A percentile compares a stretch with the other conserved stretches of the same genome.
Evolutionary conservation across 306 rosid genomes (phyloP).

Genomic region (Macrotyloma uniflorum): DNA sequence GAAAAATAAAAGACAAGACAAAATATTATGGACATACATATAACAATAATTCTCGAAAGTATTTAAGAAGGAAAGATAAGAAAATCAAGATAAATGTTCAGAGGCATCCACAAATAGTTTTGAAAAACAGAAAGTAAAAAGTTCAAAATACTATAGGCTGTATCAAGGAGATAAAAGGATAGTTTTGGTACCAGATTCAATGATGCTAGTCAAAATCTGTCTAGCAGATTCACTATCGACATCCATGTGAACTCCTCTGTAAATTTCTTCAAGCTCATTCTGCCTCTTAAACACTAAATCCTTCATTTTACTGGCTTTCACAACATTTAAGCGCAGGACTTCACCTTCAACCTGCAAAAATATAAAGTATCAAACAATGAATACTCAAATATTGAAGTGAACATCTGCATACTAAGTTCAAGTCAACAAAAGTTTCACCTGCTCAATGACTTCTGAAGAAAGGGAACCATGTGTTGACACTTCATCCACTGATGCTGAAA

Average conservation of each 20-base stretch:
- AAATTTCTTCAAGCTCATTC: constrained; percentile 83
- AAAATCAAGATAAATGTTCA: not conserved
- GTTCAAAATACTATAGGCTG: not conserved
- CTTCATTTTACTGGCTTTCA: constrained; percentile 84
- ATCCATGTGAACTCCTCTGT: constrained; percentile 83
- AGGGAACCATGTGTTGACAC: constrained; percentile 76
- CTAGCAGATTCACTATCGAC: constrained; percentile 70
- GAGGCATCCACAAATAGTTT: constrained; percentile 10
- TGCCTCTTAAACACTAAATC: constrained; percentile 85
- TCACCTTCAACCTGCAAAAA: constrained; percentile 64
- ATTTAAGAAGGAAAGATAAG: not conserved
- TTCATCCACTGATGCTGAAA: constrained; percentile 66
- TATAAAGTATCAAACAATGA: constrained; percentile 20
- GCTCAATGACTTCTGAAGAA: constrained; percentile 67
- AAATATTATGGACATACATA: not conserved
- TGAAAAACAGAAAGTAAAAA: not conserved
- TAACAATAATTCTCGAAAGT: constrained; percentile 8
- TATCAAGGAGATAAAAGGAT: not conserved
- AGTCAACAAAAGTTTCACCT: constrained; percentile 52
- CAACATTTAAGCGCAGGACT: constrained; percentile 69
- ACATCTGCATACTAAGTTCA: constrained; percentile 22
- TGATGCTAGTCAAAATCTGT: constrained; percentile 61
- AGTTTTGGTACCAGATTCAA: constrained; percentile 70
- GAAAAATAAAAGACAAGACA: constrained; percentile 6
- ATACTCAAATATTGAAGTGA: constrained; percentile 16